Evolutionary conservation across 345 rosid species (phyloP).

Genomic region (Populus tremula): DNA sequence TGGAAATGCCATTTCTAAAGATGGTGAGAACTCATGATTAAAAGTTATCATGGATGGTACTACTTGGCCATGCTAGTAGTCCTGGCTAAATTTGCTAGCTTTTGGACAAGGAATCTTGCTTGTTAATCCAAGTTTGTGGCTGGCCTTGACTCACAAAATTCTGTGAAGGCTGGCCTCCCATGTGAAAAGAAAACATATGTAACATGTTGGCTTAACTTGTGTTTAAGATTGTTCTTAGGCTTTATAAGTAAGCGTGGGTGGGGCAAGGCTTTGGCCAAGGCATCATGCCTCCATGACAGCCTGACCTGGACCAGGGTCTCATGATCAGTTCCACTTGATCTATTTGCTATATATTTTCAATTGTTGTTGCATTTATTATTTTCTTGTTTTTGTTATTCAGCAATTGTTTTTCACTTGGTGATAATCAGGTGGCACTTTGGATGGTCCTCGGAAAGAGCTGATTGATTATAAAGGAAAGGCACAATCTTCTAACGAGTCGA

Average conservation of each 20-base stretch:
- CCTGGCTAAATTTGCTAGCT: background rate
- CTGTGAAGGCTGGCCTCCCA: background rate
- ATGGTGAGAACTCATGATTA: constrained; percentile 44
- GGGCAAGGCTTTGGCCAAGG: background rate
- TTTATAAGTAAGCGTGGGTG: background rate
- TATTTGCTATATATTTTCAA: background rate
- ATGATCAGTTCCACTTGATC: constrained; percentile 6
- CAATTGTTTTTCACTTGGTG: background rate
- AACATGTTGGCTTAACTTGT: background rate
- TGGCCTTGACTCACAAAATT: background rate
- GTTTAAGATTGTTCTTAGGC: background rate
- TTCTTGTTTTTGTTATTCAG: constrained; percentile 2
- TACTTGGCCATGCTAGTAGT: background rate
- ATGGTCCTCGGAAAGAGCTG: constrained; percentile 50
- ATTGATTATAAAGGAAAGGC: constrained; percentile 47
- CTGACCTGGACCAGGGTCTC: background rate
- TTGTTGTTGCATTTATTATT: background rate
- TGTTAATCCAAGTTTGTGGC: background rate
- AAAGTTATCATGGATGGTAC: constrained; percentile 1
- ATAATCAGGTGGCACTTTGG: constrained; percentile 41
- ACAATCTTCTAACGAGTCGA: constrained; percentile 39
- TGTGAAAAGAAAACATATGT: background rate
- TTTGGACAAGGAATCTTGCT: background rate
- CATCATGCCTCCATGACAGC: background rate
- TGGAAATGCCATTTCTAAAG: constrained; percentile 65